A percentile compares a stretch with the other conserved stretches of the same genome.
Evolutionary conservation across 768 basidiomycete species (phyloP).

Genomic region (Russula virescens): DNA sequence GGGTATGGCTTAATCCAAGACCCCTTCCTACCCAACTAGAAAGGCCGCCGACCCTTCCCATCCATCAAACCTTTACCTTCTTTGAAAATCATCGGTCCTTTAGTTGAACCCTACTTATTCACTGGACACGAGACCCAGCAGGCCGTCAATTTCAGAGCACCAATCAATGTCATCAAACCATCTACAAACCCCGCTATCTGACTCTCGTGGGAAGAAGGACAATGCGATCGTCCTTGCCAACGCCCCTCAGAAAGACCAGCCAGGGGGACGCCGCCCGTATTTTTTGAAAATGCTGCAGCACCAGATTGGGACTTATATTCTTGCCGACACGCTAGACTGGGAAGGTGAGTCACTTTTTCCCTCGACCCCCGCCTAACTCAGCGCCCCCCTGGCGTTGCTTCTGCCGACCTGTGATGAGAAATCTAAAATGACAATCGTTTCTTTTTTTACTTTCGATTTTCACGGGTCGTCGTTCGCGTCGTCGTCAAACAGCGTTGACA

Average conservation of each 20-base stretch:
- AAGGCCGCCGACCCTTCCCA: not conserved
- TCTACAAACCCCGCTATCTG: not conserved
- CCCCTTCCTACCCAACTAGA: not conserved
- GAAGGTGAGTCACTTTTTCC: conserved; percentile 16
- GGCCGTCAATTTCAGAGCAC: too few species aligned
- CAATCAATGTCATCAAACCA: not conserved
- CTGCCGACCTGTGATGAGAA: not conserved
- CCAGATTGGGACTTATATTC: not conserved
- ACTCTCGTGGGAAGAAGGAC: not conserved
- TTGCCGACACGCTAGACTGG: conserved; percentile 25
- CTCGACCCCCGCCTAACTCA: not conserved
- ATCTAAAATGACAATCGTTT: conserved; percentile 2
- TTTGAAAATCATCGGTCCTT: not conserved
- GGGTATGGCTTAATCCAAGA: not conserved
- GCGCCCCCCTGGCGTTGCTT: not conserved
- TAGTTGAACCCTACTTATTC: not conserved
- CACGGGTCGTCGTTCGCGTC: too few species aligned
- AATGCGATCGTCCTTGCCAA: conserved; percentile 5
- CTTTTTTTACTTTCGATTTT: too few species aligned
- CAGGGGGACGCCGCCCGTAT: conserved; percentile 5
- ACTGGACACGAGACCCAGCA: too few species aligned
- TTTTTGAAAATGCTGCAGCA: conserved; percentile 16
- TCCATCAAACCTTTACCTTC: conserved; percentile 11
- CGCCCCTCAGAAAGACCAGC: not conserved
- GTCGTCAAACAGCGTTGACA: conserved; percentile 1